These are phyloP conservation scores for Deakozyma indianensis DNA, from an alignment of 805 yeast species.

Conservation along the genomic window DNA sequence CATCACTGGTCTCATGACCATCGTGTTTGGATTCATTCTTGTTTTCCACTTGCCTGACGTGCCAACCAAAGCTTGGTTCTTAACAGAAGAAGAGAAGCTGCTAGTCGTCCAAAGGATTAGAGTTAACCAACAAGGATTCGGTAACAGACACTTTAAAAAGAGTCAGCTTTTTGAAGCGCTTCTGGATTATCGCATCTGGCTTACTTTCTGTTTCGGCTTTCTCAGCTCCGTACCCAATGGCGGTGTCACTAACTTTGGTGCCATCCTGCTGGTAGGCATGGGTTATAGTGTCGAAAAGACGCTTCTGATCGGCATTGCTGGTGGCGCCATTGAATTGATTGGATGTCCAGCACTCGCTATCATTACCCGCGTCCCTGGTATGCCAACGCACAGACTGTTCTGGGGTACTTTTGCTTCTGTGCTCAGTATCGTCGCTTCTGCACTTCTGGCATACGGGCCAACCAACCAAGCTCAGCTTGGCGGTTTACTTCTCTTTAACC, in stretches of 20 bases:
- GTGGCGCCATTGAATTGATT: constrained; percentile 27
- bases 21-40: constrained; percentile 19
- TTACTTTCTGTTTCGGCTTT: constrained; percentile 27
- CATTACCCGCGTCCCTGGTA: constrained; percentile 6
- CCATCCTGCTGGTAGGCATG: constrained; percentile 23
- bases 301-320: constrained; percentile 14
- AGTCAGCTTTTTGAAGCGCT: constrained; percentile 36
- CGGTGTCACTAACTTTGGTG: constrained; percentile 34
- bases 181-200: constrained; percentile 35
- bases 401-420: constrained; percentile 35
- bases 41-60: constrained; percentile 31
- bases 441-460: constrained; percentile 31
- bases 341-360: constrained; percentile 8
- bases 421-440: constrained; percentile 29
- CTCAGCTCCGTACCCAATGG: constrained; percentile 35
- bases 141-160: constrained; percentile 36
- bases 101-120: constrained; percentile 37
- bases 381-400: constrained; percentile 8
- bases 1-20: constrained; percentile 39
- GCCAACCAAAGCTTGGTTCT: constrained; percentile 33
- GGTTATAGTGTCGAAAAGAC: constrained; percentile 1
- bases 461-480: constrained; percentile 24
- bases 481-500: constrained; percentile 24
- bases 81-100: constrained; percentile 29
- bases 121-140: constrained; percentile 39